A percentile compares a stretch with the other conserved stretches of the same genome.
These are phyloP conservation scores for Cryptosporidium canis DNA, from an alignment of 169 alveolate genomes.

Conservation along the genomic window DNA sequence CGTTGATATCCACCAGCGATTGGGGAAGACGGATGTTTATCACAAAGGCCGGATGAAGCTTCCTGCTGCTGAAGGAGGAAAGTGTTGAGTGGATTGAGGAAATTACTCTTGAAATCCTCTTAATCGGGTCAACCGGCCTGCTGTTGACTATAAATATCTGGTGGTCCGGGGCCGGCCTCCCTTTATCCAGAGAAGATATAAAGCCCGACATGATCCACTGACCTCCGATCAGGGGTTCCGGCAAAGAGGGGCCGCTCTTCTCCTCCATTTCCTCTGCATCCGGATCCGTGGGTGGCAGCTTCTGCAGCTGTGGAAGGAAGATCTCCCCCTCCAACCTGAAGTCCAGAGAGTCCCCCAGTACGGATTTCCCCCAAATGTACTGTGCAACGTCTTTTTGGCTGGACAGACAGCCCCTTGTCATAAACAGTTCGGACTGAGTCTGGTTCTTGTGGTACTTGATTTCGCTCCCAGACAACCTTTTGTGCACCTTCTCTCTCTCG, in stretches of 20 bases:
- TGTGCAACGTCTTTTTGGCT: constrained; percentile 56
- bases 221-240: constrained; percentile 19
- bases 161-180: constrained; percentile 59
- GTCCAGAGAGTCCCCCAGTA: constrained; percentile 28
- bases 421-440: neutral
- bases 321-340: constrained; percentile 25
- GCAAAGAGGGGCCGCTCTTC: neutral
- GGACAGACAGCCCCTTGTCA: constrained; percentile 30
- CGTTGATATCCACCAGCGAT: constrained; percentile 34
- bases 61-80: constrained; percentile 25
- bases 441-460: constrained; percentile 3
- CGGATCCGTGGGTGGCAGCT: neutral
- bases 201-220: constrained; percentile 44
- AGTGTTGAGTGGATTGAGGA: constrained; percentile 39
- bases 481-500: constrained; percentile 40
- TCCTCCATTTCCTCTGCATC: neutral
- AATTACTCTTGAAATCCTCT: constrained; percentile 30
- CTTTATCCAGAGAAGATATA: constrained; percentile 57
- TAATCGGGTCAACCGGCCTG: constrained; percentile 36
- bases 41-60: constrained; percentile 57
- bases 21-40: constrained; percentile 46
- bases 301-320: constrained; percentile 14
- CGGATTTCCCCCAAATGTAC: constrained; percentile 58
- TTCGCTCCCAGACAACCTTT: neutral
- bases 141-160: constrained; percentile 40